These are phyloP conservation scores for Xerocomus brunneocitrinus DNA, from an alignment of 768 basidiomycete species.

Conservation along the genomic window DNA sequence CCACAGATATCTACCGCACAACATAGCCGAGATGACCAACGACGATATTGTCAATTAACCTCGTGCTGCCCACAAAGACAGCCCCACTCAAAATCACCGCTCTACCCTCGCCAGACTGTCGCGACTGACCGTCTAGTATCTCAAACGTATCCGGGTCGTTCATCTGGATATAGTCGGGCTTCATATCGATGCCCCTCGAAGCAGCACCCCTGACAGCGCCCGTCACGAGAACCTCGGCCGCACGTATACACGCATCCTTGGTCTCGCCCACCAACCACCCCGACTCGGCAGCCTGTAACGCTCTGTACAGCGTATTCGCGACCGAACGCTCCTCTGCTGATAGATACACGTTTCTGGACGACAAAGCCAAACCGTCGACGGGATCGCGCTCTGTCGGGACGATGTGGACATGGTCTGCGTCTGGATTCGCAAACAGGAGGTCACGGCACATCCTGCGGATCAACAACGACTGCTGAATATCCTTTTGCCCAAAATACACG, in stretches of 20 bases:
- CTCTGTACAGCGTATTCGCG: conserved; percentile 63
- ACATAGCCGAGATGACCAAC: conserved; percentile 55
- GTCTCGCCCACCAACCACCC: conserved; percentile 52
- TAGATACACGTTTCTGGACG: conserved; percentile 88
- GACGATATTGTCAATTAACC: conserved; percentile 91
- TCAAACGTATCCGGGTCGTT: conserved; percentile 80
- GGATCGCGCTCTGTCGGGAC: conserved; percentile 78
- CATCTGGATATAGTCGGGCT: conserved; percentile 83
- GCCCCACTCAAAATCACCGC: conserved; percentile 79
- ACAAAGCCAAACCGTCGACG: conserved; percentile 70
- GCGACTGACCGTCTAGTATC: conserved; percentile 38
- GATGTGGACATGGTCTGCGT: conserved; percentile 71
- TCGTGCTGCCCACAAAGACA: conserved; percentile 78
- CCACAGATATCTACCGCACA: conserved; percentile 11
- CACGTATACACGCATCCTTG: conserved; percentile 46
- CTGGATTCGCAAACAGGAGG: conserved; percentile 75
- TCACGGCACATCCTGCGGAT: conserved; percentile 76
- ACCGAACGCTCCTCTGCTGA: conserved; percentile 53
- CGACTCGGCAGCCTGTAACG: conserved; percentile 53
- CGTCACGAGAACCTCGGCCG: conserved; percentile 41
- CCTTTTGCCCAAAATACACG: conserved; percentile 96
- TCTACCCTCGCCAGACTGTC: conserved; percentile 26
- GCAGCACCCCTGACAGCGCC: conserved; percentile 27
- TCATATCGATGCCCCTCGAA: conserved; percentile 46
- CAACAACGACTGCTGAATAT: conserved; percentile 93